A percentile compares a stretch with the other conserved stretches of the same genome.
Conservation (phyloP, 169 alveolate genomes). For the Plasmodium fragile region DNA sequence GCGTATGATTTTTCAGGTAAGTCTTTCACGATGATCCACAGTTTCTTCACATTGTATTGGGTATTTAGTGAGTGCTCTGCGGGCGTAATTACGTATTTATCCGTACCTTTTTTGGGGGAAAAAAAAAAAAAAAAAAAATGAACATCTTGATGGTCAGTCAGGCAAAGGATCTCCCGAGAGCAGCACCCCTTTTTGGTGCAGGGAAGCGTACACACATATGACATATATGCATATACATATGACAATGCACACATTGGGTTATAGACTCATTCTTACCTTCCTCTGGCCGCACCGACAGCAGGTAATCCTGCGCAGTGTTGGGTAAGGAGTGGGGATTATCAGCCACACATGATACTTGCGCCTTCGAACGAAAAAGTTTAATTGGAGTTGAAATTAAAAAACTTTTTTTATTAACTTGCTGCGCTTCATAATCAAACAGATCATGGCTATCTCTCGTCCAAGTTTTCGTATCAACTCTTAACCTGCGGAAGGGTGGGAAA, state of each 20-base stretch:
- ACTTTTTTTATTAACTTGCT: conserved; percentile 84
- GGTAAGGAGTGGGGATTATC: conserved; percentile 70
- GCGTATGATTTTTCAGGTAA: conserved; percentile 88
- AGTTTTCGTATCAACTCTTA: conserved; percentile 90
- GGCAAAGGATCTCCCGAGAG: neutral
- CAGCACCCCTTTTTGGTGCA: neutral
- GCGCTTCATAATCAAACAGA: conserved; percentile 95
- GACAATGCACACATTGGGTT: neutral
- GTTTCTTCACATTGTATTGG: conserved; percentile 87
- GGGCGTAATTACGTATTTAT: conserved; percentile 81
- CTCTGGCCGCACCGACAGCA: conserved; percentile 66
- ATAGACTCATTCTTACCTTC: conserved; percentile 26
- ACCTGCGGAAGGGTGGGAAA: conserved; percentile 73
- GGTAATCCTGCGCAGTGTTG: conserved; percentile 67
- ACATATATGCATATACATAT: neutral
- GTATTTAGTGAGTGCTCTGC: conserved; percentile 81
- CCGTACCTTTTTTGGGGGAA: neutral
- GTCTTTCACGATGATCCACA: conserved; percentile 93
- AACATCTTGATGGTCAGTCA: neutral
- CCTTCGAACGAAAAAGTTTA: conserved; percentile 70
- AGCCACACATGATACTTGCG: conserved; percentile 74
- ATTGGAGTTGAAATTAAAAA: conserved; percentile 80
- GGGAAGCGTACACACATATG: neutral
- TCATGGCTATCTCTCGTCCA: conserved; percentile 97
- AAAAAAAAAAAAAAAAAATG: neutral